Evolutionary conservation across 345 rosid genomes (phyloP).

Genomic region (Mangifera indica): DNA sequence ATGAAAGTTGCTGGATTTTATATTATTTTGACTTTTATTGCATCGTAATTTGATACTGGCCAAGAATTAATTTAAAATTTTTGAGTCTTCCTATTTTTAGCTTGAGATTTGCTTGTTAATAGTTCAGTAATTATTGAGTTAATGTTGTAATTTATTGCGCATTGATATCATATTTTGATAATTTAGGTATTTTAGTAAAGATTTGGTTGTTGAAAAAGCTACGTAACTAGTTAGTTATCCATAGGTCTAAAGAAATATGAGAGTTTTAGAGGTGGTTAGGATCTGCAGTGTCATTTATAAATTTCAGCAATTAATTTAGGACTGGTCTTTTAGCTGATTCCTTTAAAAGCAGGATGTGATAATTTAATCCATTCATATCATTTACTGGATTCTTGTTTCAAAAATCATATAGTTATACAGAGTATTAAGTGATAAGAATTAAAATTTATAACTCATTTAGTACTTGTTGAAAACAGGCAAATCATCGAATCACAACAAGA

Average conservation of each 20-base stretch:
- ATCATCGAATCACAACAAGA: constrained; percentile 70
- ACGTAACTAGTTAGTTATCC: no score
- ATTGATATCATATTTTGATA: no score
- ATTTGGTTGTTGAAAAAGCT: no score
- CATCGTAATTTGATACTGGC: no score
- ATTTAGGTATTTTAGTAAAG: no score
- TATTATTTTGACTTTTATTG: not conserved
- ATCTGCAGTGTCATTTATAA: not conserved
- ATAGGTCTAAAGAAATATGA: no score
- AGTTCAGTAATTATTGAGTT: no score
- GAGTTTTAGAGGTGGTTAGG: not conserved
- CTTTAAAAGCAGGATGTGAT: not conserved
- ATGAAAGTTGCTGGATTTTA: not conserved
- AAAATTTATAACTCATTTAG: not conserved
- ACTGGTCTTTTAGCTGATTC: not conserved
- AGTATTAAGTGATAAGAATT: not conserved
- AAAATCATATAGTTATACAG: not conserved
- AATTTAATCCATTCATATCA: not conserved
- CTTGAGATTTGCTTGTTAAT: no score
- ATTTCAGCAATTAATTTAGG: constrained; percentile 2
- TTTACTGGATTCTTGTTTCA: not conserved
- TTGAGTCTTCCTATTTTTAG: no score
- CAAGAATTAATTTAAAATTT: no score
- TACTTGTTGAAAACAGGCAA: constrained; percentile 43
- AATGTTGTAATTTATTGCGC: no score